Evolutionary conservation across 2,329 filamentous ascomycete species (phyloP), one percentile per base, ranked within the genome.

Genomic region (Verticillium alfalfae): DNA sequence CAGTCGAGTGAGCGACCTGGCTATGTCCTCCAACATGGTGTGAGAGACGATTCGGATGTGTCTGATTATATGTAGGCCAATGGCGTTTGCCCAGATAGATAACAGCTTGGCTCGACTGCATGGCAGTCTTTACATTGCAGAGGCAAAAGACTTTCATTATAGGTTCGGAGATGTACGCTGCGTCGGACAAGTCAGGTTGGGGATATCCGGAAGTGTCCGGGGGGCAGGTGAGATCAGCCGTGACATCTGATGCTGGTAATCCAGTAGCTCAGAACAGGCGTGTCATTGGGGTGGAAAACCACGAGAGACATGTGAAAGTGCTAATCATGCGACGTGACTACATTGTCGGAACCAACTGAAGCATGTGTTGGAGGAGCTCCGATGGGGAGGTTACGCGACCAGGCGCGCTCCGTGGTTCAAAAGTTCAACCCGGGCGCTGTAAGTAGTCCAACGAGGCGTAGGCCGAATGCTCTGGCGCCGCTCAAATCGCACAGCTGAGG

Each of bases 1-100:
- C 63, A 83, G 72, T 59, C 79, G 77, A 61, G 76, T 73, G 39
- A 83, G 68, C 41, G 77, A 72, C 39, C 72, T 68, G 64, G 78
- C 76, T 49, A 82, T 70, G 56, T 80, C 76, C 52, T 78, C 72
- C 45, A 75, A 71, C 72, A 75, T 76, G 56, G 62, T 68, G 66
- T 45, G 59, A 12, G 59, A 54, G 2, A 34, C 41, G 15, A 41
- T 56, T 58, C 60, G 60, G 58, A 63, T 49, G 52, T 63, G n/a
- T 8, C 9, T 37, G 37, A 39, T 49, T 64, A 64, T 63, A 61
- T 57, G 58, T 45, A 16, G 45, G 16, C 15, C 16, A 12, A 2
- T 10, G 4, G 18, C n/a, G 22, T 5, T 18, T 9, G 13, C 22
- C n/a, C 26, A 31, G 13, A 18, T 8, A 3, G 45, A 13, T 12